Conservation (phyloP, 2,329 filamentous ascomycete species). For the Fusarium nygamai region DNA sequence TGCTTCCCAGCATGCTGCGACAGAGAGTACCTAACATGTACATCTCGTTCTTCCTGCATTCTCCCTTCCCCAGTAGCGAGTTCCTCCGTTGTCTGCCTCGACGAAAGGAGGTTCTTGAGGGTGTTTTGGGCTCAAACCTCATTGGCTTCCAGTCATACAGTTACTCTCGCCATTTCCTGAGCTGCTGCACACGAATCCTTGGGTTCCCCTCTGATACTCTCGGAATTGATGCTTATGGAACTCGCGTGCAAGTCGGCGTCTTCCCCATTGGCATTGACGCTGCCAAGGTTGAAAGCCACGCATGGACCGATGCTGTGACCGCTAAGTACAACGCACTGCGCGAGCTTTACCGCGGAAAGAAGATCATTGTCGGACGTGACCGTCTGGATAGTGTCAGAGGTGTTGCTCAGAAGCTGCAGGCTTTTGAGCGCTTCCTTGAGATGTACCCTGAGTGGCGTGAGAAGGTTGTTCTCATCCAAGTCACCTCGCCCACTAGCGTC, state of each 20-base stretch:
- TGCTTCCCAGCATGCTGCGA: constrained; percentile 87
- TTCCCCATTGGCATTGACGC: constrained; percentile 96
- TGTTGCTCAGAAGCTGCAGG: constrained; percentile 94
- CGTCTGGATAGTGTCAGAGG: constrained; percentile 92
- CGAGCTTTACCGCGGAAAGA: constrained; percentile 85
- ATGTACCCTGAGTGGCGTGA: constrained; percentile 91
- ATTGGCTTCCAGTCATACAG: constrained; percentile 96
- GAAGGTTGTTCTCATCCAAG: constrained; percentile 92
- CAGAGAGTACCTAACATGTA: constrained; percentile 89
- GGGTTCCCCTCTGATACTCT: constrained; percentile 88
- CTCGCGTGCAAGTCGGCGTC: constrained; percentile 89
- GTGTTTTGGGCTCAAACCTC: constrained; percentile 89
- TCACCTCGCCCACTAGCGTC: constrained; percentile 86
- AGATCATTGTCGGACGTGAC: constrained; percentile 94
- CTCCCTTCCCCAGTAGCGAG: constrained; percentile 95
- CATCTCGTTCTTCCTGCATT: constrained; percentile 93
- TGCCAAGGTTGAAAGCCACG: constrained; percentile 77
- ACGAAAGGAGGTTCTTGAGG: constrained; percentile 89
- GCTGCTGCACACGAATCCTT: constrained; percentile 89
- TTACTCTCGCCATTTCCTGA: constrained; percentile 93
- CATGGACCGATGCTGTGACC: constrained; percentile 76
- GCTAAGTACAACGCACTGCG: constrained; percentile 78
- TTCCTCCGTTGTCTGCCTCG: constrained; percentile 89
- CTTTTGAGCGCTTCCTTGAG: constrained; percentile 91
- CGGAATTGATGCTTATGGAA: constrained; percentile 88